phyloP scores from a whole-genome alignment of 306 rosid genomes.

The Morella rubra region DNA sequence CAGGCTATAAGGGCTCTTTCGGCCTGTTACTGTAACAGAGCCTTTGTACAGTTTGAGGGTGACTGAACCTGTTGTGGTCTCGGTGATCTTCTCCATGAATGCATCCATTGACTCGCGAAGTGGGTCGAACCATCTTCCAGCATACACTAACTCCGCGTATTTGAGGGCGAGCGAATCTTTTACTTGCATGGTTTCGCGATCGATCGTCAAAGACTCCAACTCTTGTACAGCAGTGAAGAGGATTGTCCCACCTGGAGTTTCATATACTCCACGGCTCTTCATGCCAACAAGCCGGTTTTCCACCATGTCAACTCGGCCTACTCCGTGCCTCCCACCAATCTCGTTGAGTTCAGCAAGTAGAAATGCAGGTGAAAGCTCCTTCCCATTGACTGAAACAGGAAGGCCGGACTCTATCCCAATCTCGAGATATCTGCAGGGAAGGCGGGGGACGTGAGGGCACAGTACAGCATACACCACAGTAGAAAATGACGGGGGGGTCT shows the following conservation, averaged over 20 bases:
- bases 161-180: conserved; percentile 78
- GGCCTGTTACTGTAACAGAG: conserved; percentile 56
- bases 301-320: conserved; percentile 91
- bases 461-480: not conserved
- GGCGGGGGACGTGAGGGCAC: not conserved
- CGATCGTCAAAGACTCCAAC: conserved; percentile 77
- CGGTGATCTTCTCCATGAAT: conserved; percentile 84
- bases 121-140: conserved; percentile 96
- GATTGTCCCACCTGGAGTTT: conserved; percentile 97
- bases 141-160: conserved; percentile 90
- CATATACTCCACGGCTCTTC: conserved; percentile 97
- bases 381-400: conserved; percentile 77
- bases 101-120: conserved; percentile 86
- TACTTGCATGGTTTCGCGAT: conserved; percentile 69
- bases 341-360: conserved; percentile 76
- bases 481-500: not conserved
- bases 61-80: conserved; percentile 78
- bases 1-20: conserved; percentile 68
- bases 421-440: conserved; percentile 65
- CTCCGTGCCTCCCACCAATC: conserved; percentile 84
- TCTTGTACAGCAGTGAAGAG: conserved; percentile 73
- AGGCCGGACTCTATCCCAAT: conserved; percentile 70
- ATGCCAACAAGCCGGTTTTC: conserved; percentile 93
- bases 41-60: conserved; percentile 76
- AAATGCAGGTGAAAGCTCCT: conserved; percentile 69